These are phyloP conservation scores for Diaporthe vaccinii DNA, from an alignment of 2,329 filamentous ascomycete species.

Conservation along the genomic window DNA sequence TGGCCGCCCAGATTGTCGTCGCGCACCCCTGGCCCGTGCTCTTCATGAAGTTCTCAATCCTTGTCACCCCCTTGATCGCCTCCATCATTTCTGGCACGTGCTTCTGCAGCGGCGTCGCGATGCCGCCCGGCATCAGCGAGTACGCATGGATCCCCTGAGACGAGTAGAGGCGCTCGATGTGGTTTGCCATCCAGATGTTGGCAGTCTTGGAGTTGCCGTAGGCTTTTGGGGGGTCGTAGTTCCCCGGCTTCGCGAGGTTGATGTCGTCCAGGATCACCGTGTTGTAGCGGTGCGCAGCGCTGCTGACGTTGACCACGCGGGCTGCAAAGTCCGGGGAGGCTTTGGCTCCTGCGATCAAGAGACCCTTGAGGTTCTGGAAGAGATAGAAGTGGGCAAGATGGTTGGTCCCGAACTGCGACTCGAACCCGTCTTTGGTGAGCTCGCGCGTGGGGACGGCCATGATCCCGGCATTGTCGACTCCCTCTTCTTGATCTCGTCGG, in stretches of 20 bases:
- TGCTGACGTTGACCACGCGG: slow-evolving; percentile 60
- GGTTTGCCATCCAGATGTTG: slow-evolving; percentile 61
- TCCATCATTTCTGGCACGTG: slow-evolving; percentile 45
- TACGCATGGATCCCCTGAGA: slow-evolving; percentile 55
- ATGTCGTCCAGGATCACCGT: slow-evolving; percentile 55
- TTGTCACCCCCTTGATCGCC: slow-evolving; percentile 38
- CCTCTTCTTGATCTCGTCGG: slow-evolving; percentile 48
- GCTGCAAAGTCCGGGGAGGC: slow-evolving; percentile 52
- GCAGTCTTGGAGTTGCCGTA: slow-evolving; percentile 62
- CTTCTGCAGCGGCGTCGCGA: slow-evolving; percentile 49
- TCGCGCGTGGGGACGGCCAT: slow-evolving; percentile 52
- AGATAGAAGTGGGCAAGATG: slow-evolving; percentile 67
- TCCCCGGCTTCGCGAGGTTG: slow-evolving; percentile 50
- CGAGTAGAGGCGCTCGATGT: slow-evolving; percentile 60
- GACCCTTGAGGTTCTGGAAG: slow-evolving; percentile 61
- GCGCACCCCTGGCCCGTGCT: slow-evolving; percentile 57
- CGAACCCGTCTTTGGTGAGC: slow-evolving; percentile 59
- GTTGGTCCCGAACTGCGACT: slow-evolving; percentile 65
- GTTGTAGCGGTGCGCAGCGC: slow-evolving; percentile 54
- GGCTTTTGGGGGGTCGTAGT: slow-evolving; percentile 51
- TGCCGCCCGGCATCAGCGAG: slow-evolving; percentile 60
- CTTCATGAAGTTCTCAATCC: slow-evolving; percentile 46
- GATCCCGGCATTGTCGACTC: slow-evolving; percentile 57
- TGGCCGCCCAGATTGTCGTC: slow-evolving; percentile 56
- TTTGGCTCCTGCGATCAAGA: slow-evolving; percentile 55